Evolutionary conservation across 495 filamentous ascomycete genomes (phyloP).

Genomic region (Xanthoparmelia taractica): DNA sequence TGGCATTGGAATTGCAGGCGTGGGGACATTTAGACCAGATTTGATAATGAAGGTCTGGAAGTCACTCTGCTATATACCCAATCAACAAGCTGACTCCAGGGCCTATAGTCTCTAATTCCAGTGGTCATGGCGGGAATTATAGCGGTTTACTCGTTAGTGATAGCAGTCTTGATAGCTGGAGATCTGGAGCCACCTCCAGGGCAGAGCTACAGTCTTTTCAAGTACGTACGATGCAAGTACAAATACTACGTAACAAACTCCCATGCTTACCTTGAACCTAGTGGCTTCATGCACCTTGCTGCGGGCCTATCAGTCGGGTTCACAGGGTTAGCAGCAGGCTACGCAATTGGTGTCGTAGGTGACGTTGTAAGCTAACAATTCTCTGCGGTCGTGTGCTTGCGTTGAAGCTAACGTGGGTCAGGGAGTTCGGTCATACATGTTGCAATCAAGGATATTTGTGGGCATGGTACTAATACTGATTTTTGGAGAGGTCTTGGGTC

Average conservation of each 20-base stretch:
- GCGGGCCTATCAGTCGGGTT: constrained; percentile 88
- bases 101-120: constrained; percentile 70
- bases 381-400: constrained; percentile 2
- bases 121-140: constrained; percentile 99
- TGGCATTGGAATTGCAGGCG: constrained; percentile 91
- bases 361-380: constrained; percentile 53
- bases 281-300: constrained; percentile 86
- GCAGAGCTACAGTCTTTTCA: constrained; percentile 70
- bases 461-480: constrained; percentile 98
- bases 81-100: constrained; percentile 25
- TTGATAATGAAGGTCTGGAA: constrained; percentile 89
- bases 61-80: background rate
- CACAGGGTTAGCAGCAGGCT: constrained; percentile 90
- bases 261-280: constrained; percentile 32
- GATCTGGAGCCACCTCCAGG: constrained; percentile 62
- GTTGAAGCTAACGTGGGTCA: constrained; percentile 32
- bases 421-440: constrained; percentile 92
- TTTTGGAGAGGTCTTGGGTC: constrained; percentile 93
- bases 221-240: constrained; percentile 41
- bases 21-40: constrained; percentile 85
- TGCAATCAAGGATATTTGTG: constrained; percentile 89
- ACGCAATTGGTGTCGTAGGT: constrained; percentile 91
- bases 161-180: constrained; percentile 86
- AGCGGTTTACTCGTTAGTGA: constrained; percentile 93
- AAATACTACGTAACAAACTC: background rate